Base-by-base conservation (phyloP, 768 basidiomycete species). In the Lactarius hatsudake region DNA sequence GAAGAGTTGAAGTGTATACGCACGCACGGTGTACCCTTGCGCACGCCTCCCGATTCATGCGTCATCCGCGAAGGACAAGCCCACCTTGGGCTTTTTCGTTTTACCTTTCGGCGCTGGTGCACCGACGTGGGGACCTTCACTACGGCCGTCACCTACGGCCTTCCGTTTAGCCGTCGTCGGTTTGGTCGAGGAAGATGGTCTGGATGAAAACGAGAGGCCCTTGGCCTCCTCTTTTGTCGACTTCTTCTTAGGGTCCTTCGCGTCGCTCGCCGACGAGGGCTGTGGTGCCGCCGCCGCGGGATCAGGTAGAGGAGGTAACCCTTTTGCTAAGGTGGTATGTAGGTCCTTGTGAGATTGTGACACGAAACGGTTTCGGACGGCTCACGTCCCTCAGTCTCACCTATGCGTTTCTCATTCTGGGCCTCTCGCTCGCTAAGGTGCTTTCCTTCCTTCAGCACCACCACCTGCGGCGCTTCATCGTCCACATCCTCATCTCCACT, bases 381-480 rank as follows among this genome's bases (percentile, higher is more conserved):
- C 42, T 18, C 36, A 36, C 32, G 65, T 28, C 51, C 20, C 45
- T 70, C 23, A 1, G 30, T 72, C 80, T 59, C 66, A 92, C 92
- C 90, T 82, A 83, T 86, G 63, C 91, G 84, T 62, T 82, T 81
- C 72, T 91, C 82, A 74, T 91, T 89, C 81, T 92, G 89, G 4
- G 83, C 93, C 72, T 96, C 92, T 63, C 83, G 78, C 69, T 83
- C 88, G 2, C 85, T 86, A 53, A 97, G 81, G 79, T 97, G 95
- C 74, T 93, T 96, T 32, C 95, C 94, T 71, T 89, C 85, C 73
- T 85, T 93, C 70, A 97, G 75, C 10, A 96, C 94, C 3, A 97
- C 93, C 9, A 97, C 86, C 74, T 93, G 91, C 3, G 94, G 94
- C 71, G 84, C 87, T 76, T 96, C 94, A 72, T 94, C 94, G 12